Percentiles rank a stretch among this genome's conserved stretches.
These are phyloP conservation scores for Monosporozyma unispora DNA, from an alignment of 805 yeast genomes.

Conservation along the genomic window DNA sequence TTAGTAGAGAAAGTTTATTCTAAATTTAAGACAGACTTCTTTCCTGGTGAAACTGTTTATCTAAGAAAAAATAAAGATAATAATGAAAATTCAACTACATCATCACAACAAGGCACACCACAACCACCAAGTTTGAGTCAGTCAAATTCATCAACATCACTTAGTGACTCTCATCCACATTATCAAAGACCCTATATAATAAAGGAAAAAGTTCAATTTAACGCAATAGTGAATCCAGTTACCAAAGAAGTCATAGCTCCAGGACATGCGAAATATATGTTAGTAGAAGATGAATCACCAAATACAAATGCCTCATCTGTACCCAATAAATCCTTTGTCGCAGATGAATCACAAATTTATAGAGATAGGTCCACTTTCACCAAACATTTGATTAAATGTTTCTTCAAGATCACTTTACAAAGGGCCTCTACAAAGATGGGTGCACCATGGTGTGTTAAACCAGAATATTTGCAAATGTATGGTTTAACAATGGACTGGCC, in stretches of 20 bases:
- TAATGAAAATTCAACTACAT: constrained; percentile 6
- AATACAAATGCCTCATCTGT: constrained; percentile 10
- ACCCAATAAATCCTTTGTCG: constrained; percentile 51
- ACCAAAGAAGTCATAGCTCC: constrained; percentile 35
- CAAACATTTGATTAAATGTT: constrained; percentile 82
- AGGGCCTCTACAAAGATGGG: constrained; percentile 76
- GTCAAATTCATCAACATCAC: not conserved
- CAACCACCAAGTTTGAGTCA: constrained; percentile 10
- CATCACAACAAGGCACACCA: constrained; percentile 16
- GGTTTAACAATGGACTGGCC: constrained; percentile 31
- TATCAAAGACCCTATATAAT: constrained; percentile 41
- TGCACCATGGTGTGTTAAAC: constrained; percentile 92
- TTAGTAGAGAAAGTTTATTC: constrained; percentile 81
- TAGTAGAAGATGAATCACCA: constrained; percentile 37
- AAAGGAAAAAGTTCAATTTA: constrained; percentile 78
- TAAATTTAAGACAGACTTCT: constrained; percentile 70
- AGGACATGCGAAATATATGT: constrained; percentile 61
- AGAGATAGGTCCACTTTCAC: constrained; percentile 85
- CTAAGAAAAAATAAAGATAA: constrained; percentile 33
- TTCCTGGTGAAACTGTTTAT: constrained; percentile 81
- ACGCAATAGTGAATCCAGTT: constrained; percentile 33
- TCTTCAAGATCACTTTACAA: constrained; percentile 60
- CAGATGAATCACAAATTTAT: constrained; percentile 62
- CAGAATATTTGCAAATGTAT: constrained; percentile 40
- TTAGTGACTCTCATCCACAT: constrained; percentile 10